These are phyloP conservation scores for Berkeleyomyces rouxiae DNA, from an alignment of 2,329 filamentous ascomycete genomes.

Conservation along the genomic window DNA sequence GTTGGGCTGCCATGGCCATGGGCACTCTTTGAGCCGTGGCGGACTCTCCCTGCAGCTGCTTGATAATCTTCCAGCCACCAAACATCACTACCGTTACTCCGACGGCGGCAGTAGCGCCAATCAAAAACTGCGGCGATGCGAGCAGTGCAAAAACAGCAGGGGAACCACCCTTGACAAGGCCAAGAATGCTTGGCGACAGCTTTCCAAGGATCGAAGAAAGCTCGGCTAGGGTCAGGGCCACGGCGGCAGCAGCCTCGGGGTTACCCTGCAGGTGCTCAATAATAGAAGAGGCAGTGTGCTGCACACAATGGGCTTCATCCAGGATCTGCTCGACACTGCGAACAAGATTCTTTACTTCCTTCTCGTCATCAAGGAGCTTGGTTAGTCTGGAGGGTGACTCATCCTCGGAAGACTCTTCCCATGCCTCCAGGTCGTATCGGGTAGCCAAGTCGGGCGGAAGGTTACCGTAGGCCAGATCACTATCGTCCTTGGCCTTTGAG, in stretches of 20 bases:
- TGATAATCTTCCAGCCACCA: conserved; percentile 93
- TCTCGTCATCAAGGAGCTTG: conserved; percentile 29
- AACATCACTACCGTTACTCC: conserved; percentile 94
- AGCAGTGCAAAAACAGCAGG: conserved; percentile 77
- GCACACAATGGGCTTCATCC: conserved; percentile 75
- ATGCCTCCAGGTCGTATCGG: conserved; percentile 26
- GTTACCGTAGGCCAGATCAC: conserved; percentile 82
- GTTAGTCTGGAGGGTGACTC: conserved; percentile 31
- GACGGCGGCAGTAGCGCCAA: conserved; percentile 73
- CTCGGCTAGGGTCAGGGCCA: conserved; percentile 82
- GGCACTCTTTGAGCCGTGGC: conserved; percentile 17
- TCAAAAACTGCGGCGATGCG: conserved; percentile 82
- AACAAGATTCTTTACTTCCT: conserved; percentile 44
- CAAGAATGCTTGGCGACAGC: conserved; percentile 66
- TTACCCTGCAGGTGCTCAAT: conserved; percentile 55
- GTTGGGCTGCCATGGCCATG: conserved; percentile 16
- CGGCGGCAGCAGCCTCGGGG: conserved; percentile 82
- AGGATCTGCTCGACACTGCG: conserved; percentile 59
- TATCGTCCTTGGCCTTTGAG: conserved; percentile 48
- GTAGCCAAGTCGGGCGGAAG: conserved; percentile 50
- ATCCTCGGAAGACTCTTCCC: conserved; percentile 4
- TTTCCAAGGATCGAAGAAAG: conserved; percentile 69
- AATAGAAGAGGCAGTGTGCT: conserved; percentile 66
- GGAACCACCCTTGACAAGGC: conserved; percentile 60
- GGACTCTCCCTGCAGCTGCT: conserved; percentile 46